These are phyloP conservation scores for Dendrobium nobile DNA, from an alignment of 106 monocot species.

Conservation along the genomic window DNA sequence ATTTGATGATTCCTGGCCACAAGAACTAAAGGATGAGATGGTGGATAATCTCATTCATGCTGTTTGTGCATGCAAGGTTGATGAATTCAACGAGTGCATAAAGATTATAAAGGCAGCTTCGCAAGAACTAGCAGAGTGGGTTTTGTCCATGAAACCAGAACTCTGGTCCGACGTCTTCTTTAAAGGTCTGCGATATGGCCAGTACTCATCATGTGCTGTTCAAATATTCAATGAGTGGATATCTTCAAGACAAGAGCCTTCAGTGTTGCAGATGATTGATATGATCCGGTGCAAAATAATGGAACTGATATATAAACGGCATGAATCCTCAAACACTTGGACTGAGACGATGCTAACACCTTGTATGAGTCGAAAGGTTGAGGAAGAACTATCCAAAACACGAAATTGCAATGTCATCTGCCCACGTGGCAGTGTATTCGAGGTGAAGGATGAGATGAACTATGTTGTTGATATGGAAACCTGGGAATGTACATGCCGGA, in stretches of 20 bases:
- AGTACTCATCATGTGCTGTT: constrained; percentile 43
- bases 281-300: constrained; percentile 83
- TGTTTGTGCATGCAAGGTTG: constrained; percentile 60
- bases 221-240: constrained; percentile 67
- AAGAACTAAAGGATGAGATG: constrained; percentile 46
- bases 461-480: constrained; percentile 62
- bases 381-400: constrained; percentile 46
- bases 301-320: constrained; percentile 76
- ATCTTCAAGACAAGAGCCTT: constrained; percentile 53
- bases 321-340: constrained; percentile 75
- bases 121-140: constrained; percentile 71
- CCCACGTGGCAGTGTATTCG: constrained; percentile 44
- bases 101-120: constrained; percentile 67
- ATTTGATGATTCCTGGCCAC: constrained; percentile 57
- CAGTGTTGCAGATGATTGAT: constrained; percentile 85
- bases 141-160: constrained; percentile 61
- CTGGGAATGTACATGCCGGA: constrained; percentile 84
- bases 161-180: constrained; percentile 87
- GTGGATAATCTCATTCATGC: constrained; percentile 40
- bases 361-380: constrained; percentile 49
- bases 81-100: constrained; percentile 70
- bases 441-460: constrained; percentile 44
- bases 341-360: constrained; percentile 50
- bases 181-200: constrained; percentile 62
- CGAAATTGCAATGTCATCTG: constrained; percentile 42